Evolutionary conservation across 2,329 filamentous ascomycete genomes (phyloP).

Genomic region (Aspergillus fructus): DNA sequence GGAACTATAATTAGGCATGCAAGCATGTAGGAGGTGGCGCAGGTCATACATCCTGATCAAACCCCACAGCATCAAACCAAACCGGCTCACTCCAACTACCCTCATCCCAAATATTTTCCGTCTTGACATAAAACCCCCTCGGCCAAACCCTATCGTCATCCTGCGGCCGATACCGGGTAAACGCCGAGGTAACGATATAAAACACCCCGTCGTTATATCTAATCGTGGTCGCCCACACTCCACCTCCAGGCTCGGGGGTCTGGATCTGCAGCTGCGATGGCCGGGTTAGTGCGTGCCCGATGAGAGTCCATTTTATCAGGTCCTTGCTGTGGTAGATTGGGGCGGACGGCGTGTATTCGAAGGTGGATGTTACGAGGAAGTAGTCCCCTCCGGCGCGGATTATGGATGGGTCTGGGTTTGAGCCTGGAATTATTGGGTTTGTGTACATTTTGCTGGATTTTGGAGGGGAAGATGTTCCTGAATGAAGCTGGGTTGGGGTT

Average conservation of each 20-base stretch:
- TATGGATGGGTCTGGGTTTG: constrained; percentile 63
- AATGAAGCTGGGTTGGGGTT: background rate
- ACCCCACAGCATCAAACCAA: constrained; percentile 55
- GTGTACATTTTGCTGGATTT: constrained; percentile 14
- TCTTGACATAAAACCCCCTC: constrained; percentile 56
- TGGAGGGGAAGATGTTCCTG: too few relatives aligned
- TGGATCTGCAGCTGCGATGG: constrained; percentile 36
- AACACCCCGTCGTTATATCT: constrained; percentile 46
- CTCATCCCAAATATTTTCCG: constrained; percentile 53
- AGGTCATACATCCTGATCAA: constrained; percentile 52
- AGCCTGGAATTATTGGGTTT: constrained; percentile 58
- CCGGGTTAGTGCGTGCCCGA: constrained; percentile 35
- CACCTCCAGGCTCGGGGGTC: constrained; percentile 33
- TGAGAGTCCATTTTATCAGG: constrained; percentile 41
- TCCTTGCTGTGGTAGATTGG: constrained; percentile 59
- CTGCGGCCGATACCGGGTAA: constrained; percentile 41
- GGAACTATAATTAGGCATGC: too few relatives aligned
- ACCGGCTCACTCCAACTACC: constrained; percentile 54
- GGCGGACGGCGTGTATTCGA: constrained; percentile 63
- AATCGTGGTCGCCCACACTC: constrained; percentile 51
- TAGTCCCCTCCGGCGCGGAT: constrained; percentile 52
- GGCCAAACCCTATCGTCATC: constrained; percentile 51
- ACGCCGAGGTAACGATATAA: constrained; percentile 50
- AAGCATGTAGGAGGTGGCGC: too few relatives aligned
- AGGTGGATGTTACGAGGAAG: constrained; percentile 62